Percentiles rank a stretch among this genome's conserved stretches.
phyloP scores from a whole-genome alignment of 805 yeast genomes.

The Blastobotrys peoriensis region DNA sequence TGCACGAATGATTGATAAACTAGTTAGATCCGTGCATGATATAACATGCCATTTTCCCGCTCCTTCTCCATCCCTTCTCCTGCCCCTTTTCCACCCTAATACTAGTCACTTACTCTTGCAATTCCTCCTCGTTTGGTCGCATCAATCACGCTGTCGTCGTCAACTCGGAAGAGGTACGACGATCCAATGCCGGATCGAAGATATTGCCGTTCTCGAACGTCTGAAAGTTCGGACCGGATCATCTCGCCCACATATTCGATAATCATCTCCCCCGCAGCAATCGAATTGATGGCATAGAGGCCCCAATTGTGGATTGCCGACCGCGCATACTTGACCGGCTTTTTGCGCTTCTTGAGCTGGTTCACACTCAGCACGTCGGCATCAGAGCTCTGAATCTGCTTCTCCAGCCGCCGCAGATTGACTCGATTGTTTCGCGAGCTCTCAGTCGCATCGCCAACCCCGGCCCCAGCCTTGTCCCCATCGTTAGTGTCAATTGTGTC shows the following conservation, averaged over 20 bases:
- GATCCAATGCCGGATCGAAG: conserved; percentile 91
- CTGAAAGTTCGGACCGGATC: conserved; percentile 89
- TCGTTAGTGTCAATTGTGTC: conserved; percentile 21
- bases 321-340: conserved; percentile 93
- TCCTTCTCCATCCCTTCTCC: no score
- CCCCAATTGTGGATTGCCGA: conserved; percentile 99
- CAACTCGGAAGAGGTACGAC: conserved; percentile 84
- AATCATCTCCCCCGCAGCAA: conserved; percentile 94
- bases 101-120: conserved; percentile 46
- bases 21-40: conserved; percentile 5
- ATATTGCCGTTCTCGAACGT: conserved; percentile 80
- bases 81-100: background rate
- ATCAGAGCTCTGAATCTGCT: conserved; percentile 57
- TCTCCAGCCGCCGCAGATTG: conserved; percentile 74
- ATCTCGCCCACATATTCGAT: conserved; percentile 97
- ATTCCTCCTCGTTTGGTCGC: conserved; percentile 97
- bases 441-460: background rate
- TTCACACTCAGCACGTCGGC: conserved; percentile 76
- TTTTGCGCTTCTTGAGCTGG: conserved; percentile 81
- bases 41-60: background rate
- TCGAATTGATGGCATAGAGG: conserved; percentile 88
- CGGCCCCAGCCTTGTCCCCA: conserved; percentile 11
- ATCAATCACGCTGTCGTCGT: conserved; percentile 90
- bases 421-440: conserved; percentile 85
- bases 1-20: conserved; percentile 95